These are phyloP conservation scores for Ustilago xerochloae DNA, from an alignment of 1,284 basidiomycete species.

Conservation along the genomic window DNA sequence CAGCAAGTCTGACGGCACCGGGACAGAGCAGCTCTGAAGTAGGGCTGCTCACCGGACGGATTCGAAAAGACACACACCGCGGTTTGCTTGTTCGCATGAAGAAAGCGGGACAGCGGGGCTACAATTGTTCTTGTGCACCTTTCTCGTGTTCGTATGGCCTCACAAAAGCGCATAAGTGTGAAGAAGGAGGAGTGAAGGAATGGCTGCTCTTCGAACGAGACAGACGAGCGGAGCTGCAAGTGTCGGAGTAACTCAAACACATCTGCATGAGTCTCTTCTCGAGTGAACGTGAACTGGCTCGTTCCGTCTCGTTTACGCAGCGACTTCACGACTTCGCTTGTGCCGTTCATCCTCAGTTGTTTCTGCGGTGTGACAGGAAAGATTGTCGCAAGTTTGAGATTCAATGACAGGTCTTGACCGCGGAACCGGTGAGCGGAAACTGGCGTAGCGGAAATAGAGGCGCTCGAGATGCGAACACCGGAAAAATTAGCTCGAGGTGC, in stretches of 20 bases:
- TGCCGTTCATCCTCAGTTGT: no score
- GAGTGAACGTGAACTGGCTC: not conserved
- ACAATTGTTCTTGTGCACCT: not conserved
- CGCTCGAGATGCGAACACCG: conserved; percentile 11
- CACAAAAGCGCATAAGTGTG: no score
- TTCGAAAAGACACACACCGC: not conserved
- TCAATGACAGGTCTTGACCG: no score
- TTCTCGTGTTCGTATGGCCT: no score
- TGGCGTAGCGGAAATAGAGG: no score
- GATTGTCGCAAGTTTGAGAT: not conserved
- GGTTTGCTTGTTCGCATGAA: not conserved
- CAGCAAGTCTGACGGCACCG: no score
- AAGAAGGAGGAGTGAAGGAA: not conserved
- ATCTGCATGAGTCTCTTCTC: conserved; percentile 2
- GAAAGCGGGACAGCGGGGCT: conserved; percentile 1
- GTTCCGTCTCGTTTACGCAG: no score
- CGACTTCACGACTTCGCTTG: no score
- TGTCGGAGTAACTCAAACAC: conserved; percentile 38
- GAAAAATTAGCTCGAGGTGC: conserved; percentile 34
- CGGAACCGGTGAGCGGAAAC: no score
- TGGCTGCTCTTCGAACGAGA: not conserved
- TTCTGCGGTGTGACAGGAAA: not conserved
- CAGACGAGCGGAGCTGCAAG: conserved; percentile 23
- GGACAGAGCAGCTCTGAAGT: no score
- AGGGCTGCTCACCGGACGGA: not conserved